These are phyloP conservation scores for Aspergillus transmontanensis DNA, from an alignment of 2,329 filamentous ascomycete genomes.

Conservation along the genomic window DNA sequence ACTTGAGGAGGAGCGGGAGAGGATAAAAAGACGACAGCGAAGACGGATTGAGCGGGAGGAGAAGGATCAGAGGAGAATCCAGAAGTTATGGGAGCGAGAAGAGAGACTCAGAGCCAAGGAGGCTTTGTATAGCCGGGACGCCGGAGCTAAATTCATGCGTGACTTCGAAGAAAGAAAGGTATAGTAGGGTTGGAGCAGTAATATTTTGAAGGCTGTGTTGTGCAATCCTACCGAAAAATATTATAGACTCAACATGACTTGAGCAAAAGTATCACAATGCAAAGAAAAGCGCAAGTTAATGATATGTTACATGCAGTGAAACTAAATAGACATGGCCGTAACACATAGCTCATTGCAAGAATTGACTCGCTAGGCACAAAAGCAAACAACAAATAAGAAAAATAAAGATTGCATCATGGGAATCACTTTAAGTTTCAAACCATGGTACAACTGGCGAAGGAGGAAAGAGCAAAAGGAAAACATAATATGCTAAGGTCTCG, in stretches of 20 bases:
- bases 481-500: constrained; percentile 6
- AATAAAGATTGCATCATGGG: not conserved
- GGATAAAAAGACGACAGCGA: constrained; percentile 31
- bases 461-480: constrained; percentile 4
- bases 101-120: constrained; percentile 39
- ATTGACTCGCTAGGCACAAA: not conserved
- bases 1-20: constrained; percentile 39
- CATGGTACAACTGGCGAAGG: not conserved
- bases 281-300: not conserved
- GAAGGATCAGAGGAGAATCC: constrained; percentile 40
- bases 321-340: not conserved
- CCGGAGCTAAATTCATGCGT: constrained; percentile 31
- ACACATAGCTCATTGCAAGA: constrained; percentile 6
- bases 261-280: not conserved
- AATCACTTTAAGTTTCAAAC: constrained; percentile 4
- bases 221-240: not conserved
- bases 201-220: not conserved
- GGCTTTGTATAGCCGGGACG: constrained; percentile 32
- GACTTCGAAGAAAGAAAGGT: constrained; percentile 15
- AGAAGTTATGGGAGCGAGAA: constrained; percentile 44
- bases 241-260: not conserved
- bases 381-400: not conserved
- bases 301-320: constrained; percentile 5
- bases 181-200: not conserved
- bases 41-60: constrained; percentile 35